phyloP scores from a whole-genome alignment of 495 filamentous ascomycete species.

The Tuber melanosporum region DNA sequence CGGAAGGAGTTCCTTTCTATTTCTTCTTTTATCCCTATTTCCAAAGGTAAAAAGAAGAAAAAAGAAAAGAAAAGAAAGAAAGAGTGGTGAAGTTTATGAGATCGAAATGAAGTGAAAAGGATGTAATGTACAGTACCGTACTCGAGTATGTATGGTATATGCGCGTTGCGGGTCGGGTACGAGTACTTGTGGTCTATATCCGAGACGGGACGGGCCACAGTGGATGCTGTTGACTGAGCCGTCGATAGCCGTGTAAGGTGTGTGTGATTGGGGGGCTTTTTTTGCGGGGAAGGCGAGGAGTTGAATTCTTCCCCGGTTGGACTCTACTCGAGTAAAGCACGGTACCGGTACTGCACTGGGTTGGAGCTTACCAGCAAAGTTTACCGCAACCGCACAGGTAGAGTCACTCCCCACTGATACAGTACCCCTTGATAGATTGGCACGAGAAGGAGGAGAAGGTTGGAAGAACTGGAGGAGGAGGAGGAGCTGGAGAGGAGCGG shows the following conservation, averaged over 20 bases:
- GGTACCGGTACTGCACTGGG: background rate
- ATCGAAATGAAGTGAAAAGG: background rate
- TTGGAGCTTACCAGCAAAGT: background rate
- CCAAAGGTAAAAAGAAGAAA: background rate
- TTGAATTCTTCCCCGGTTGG: background rate
- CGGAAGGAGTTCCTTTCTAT: background rate
- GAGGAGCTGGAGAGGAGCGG: background rate
- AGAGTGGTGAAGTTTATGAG: background rate
- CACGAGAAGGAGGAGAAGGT: background rate
- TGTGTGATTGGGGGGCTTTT: background rate
- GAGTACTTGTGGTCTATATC: conserved; percentile 39
- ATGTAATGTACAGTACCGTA: background rate
- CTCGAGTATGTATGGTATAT: conserved; percentile 7
- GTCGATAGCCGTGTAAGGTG: background rate
- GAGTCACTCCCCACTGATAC: background rate
- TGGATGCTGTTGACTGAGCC: background rate
- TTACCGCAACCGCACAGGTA: background rate
- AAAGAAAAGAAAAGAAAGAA: background rate
- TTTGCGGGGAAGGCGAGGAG: background rate
- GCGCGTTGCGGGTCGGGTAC: background rate
- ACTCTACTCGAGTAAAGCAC: background rate
- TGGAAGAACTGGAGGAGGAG: background rate
- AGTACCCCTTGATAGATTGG: background rate
- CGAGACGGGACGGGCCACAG: conserved; percentile 25
- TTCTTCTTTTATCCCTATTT: background rate